A percentile compares a stretch with the other conserved stretches of the same genome.
These are phyloP conservation scores for Vitis hybrid DNA, from an alignment of 177 flowering plant genomes.

Conservation along the genomic window DNA sequence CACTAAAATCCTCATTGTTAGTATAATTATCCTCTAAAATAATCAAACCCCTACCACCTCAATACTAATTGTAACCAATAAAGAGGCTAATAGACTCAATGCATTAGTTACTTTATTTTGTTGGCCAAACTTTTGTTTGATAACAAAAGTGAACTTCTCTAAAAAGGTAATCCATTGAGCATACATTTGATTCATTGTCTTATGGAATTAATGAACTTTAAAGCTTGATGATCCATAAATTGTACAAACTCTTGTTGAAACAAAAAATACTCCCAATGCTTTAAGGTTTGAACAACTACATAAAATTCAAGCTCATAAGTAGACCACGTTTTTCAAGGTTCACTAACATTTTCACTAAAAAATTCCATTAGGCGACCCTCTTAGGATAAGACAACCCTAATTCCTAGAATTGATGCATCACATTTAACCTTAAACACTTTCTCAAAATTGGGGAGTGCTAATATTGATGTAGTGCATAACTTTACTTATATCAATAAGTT, in stretches of 20 bases:
- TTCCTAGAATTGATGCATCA: slow-evolving; percentile 3
- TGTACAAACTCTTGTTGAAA: slow-evolving; percentile 17
- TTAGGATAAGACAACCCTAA: slow-evolving; percentile 10
- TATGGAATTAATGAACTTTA: slow-evolving; percentile 11
- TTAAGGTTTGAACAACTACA: slow-evolving; percentile 15
- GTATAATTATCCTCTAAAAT: background rate
- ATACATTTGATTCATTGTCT: background rate
- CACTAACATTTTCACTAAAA: slow-evolving; percentile 22
- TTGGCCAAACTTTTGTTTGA: slow-evolving; percentile 12
- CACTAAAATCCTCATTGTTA: no score
- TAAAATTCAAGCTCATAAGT: slow-evolving; percentile 27
- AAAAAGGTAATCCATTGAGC: slow-evolving; percentile 14
- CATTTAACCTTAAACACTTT: background rate
- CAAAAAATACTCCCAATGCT: slow-evolving; percentile 23
- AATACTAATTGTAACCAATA: background rate
- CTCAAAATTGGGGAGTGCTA: background rate
- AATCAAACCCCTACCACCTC: background rate
- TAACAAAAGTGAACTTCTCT: slow-evolving; percentile 18
- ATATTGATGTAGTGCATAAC: background rate
- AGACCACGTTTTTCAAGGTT: background rate
- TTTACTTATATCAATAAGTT: background rate
- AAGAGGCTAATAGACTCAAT: background rate
- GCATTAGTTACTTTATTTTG: slow-evolving; percentile 10
- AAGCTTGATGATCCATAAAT: slow-evolving; percentile 17
- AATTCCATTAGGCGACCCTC: slow-evolving; percentile 15